Conservation (phyloP, 78 protist species). For the Monosiga brevicollis region DNA sequence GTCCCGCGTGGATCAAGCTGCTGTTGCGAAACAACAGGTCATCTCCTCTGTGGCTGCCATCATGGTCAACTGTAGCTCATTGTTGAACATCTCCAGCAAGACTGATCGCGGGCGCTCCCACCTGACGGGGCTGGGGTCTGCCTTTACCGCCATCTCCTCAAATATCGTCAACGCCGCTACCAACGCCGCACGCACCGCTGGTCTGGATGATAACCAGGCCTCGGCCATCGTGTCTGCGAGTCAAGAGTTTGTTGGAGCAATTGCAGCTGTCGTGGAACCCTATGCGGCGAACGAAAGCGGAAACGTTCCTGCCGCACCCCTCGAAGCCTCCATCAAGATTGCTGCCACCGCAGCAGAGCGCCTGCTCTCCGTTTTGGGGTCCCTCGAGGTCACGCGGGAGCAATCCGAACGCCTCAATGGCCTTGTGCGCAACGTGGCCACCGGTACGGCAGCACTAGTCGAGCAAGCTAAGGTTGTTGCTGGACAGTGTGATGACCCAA, state of each 20-base stretch:
- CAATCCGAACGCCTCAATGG: neutral
- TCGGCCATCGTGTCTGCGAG: neutral
- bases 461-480: neutral
- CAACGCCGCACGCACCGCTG: slow-evolving; percentile 6
- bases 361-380: neutral
- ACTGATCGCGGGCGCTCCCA: too few relatives aligned
- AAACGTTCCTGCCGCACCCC: neutral
- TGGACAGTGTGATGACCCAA: slow-evolving; percentile 6
- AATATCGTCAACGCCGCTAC: neutral
- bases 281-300: neutral
- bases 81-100: too few relatives aligned
- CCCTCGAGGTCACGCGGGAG: neutral
- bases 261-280: neutral
- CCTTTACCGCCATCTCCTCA: neutral
- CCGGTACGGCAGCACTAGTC: neutral
- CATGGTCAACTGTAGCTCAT: too few relatives aligned
- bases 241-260: neutral
- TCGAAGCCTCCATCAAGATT: neutral
- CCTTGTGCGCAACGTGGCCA: slow-evolving; percentile 9
- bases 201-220: slow-evolving; percentile 7
- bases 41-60: neutral
- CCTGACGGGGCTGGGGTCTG: too few relatives aligned
- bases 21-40: neutral
- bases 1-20: slow-evolving; percentile 12
- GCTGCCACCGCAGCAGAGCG: neutral